Percentiles rank a stretch among this genome's conserved stretches.
Evolutionary conservation across 768 basidiomycete species (phyloP).

Genomic region (Boletus patriciae): DNA sequence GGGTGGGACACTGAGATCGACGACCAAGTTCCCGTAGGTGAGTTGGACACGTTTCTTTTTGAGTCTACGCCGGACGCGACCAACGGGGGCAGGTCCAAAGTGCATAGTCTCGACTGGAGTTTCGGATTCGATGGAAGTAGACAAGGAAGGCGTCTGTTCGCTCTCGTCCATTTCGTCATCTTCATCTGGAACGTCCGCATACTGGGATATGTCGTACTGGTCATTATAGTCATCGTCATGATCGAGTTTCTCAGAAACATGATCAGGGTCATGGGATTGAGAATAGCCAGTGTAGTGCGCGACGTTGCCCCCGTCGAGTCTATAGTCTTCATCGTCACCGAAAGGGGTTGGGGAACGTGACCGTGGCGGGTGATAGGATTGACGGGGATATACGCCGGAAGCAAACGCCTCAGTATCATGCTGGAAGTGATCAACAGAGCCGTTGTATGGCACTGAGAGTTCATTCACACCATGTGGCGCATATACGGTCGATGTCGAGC

Average conservation of each 20-base stretch:
- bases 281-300: slow-evolving; percentile 53
- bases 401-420: slow-evolving; percentile 70
- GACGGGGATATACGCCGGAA: slow-evolving; percentile 55
- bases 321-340: slow-evolving; percentile 71
- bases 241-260: slow-evolving; percentile 27
- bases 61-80: slow-evolving; percentile 73
- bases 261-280: slow-evolving; percentile 14
- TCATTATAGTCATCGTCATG: slow-evolving; percentile 14
- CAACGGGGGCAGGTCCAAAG: slow-evolving; percentile 84
- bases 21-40: slow-evolving; percentile 85
- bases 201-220: slow-evolving; percentile 35
- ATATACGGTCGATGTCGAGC: slow-evolving; percentile 13
- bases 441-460: slow-evolving; percentile 36
- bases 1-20: slow-evolving; percentile 81
- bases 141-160: slow-evolving; percentile 28
- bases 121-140: slow-evolving; percentile 43
- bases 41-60: slow-evolving; percentile 81
- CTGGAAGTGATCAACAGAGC: slow-evolving; percentile 54
- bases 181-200: slow-evolving; percentile 25
- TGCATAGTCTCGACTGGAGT: slow-evolving; percentile 68
- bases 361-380: slow-evolving; percentile 50
- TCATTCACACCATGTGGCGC: slow-evolving; percentile 16
- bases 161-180: slow-evolving; percentile 21
- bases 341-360: slow-evolving; percentile 79
- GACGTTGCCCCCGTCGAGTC: slow-evolving; percentile 54